A percentile compares a stretch with the other conserved stretches of the same genome.
Evolutionary conservation across 139 green algal species (phyloP).

Genomic region (Zygnema cylindricum): DNA sequence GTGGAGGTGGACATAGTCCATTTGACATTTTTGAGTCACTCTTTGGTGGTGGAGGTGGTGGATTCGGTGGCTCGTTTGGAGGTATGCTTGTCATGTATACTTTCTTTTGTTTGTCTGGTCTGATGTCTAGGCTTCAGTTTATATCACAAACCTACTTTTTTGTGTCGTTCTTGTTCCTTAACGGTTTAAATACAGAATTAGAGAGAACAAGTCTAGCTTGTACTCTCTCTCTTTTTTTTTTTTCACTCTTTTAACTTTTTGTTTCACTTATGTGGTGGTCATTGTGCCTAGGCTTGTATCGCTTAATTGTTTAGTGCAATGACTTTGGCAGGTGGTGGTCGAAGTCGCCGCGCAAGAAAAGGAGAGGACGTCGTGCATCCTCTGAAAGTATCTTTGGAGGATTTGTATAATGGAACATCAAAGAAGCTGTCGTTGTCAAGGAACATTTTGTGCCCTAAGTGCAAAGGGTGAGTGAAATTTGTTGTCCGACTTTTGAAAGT

Average conservation of each 20-base stretch:
- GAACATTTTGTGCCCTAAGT: conserved; percentile 89
- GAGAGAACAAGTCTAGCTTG: not conserved
- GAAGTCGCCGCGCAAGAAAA: conserved; percentile 64
- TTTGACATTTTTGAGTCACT: conserved; percentile 97
- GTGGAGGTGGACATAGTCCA: conserved; percentile 75
- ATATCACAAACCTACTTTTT: no score
- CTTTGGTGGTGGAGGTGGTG: conserved; percentile 75
- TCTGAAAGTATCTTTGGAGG: conserved; percentile 89
- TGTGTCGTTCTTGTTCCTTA: no score
- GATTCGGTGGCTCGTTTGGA: conserved; percentile 35
- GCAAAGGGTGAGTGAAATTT: conserved; percentile 78
- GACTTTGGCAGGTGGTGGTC: not conserved
- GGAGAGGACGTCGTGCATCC: conserved; percentile 95
- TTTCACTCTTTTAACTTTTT: not conserved
- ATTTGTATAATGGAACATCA: conserved; percentile 86
- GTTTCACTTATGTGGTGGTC: no score
- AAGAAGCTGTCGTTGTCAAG: conserved; percentile 91
- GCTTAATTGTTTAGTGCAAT: no score
- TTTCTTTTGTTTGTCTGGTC: no score
- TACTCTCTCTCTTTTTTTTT: conserved; percentile 8
- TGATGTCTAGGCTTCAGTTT: no score
- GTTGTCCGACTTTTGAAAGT: no score
- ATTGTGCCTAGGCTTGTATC: no score
- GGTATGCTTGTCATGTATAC: no score
- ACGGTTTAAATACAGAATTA: no score